A percentile compares a stretch with the other conserved stretches of the same genome.
Evolutionary conservation across 2,329 filamentous ascomycete genomes (phyloP).

Genomic region (Amesomyces nigricolor): DNA sequence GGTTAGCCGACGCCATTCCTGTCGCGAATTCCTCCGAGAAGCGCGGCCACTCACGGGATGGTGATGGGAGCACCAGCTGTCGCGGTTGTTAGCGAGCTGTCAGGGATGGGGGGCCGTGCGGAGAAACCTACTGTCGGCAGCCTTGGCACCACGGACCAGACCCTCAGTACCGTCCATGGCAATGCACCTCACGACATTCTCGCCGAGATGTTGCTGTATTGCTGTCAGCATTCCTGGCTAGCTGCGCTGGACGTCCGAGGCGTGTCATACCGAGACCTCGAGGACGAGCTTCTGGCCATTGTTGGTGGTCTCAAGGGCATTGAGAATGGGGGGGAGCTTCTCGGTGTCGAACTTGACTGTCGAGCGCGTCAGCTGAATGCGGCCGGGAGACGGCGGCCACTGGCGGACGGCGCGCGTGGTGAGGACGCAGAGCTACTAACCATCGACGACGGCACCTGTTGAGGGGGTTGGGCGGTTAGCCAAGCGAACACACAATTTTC

Average conservation of each 20-base stretch:
- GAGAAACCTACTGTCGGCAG: conserved; percentile 56
- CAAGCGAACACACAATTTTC: conserved; percentile 30
- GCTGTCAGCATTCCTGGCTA: conserved; percentile 33
- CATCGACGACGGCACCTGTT: conserved; percentile 98
- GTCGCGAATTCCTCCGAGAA: background rate
- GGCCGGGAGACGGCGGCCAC: background rate
- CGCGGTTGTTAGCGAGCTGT: conserved; percentile 17
- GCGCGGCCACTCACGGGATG: conserved; percentile 44
- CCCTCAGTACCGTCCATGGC: conserved; percentile 99
- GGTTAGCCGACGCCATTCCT: conserved; percentile 15
- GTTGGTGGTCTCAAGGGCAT: conserved; percentile 89
- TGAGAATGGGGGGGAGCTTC: conserved; percentile 93
- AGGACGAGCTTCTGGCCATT: conserved; percentile 90
- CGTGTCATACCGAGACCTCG: conserved; percentile 77
- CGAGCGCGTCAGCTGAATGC: conserved; percentile 21
- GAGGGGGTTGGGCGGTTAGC: conserved; percentile 57
- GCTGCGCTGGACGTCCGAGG: background rate
- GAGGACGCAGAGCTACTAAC: conserved; percentile 49
- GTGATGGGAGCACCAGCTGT: conserved; percentile 82
- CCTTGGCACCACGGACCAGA: conserved; percentile 88
- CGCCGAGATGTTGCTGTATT: conserved; percentile 92
- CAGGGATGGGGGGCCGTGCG: background rate
- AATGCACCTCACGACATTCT: conserved; percentile 99
- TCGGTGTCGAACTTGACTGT: conserved; percentile 94
- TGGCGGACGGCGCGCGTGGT: conserved; percentile 8